Conservation (phyloP, 345 rosid genomes). For the Abelmoschus esculentus region DNA sequence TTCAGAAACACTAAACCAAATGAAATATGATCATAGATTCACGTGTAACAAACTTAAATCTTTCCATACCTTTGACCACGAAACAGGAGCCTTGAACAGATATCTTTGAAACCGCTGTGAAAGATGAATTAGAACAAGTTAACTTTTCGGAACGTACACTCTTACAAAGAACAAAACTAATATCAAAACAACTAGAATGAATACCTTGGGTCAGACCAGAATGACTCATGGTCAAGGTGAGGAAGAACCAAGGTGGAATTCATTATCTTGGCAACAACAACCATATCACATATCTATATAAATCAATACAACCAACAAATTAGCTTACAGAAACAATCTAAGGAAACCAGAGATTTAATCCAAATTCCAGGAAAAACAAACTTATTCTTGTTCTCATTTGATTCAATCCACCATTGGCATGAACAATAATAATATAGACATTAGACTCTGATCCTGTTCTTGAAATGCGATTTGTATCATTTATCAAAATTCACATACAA, state of each 20-base stretch:
- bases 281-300: constrained; percentile 95
- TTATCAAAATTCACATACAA: not conserved
- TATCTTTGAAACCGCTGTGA: not conserved
- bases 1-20: not conserved
- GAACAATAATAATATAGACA: constrained; percentile 77
- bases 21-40: not conserved
- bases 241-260: constrained; percentile 96
- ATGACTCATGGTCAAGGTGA: constrained; percentile 87
- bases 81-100: not conserved
- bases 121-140: not conserved
- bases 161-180: not conserved
- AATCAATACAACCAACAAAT: constrained; percentile 8
- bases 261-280: constrained; percentile 90
- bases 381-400: constrained; percentile 99
- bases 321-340: not conserved
- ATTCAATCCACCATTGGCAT: constrained; percentile 95
- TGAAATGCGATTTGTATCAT: constrained; percentile 12
- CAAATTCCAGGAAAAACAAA: not conserved
- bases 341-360: not conserved
- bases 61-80: not conserved
- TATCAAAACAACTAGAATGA: not conserved
- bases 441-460: constrained; percentile 39
- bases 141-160: not conserved
- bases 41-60: not conserved
- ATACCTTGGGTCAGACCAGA: constrained; percentile 97